Evolutionary conservation across 1,139 yeast species (phyloP).

Genomic region (Saccharomyces hybrid): DNA sequence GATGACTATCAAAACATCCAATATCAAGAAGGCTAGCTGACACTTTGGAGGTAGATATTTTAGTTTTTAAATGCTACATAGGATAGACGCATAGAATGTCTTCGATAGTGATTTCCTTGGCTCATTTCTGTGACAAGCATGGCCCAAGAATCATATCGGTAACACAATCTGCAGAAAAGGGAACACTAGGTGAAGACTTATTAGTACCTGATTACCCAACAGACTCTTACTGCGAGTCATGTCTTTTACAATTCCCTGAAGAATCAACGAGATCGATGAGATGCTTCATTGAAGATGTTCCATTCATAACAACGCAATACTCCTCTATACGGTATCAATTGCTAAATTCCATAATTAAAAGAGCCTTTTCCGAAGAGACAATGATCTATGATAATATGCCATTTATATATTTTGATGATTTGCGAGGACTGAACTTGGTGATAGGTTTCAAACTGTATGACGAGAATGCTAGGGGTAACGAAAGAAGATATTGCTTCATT

Average conservation of each 20-base stretch:
- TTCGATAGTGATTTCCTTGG: constrained; percentile 42
- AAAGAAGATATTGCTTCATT: constrained; percentile 60
- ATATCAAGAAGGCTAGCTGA: background rate
- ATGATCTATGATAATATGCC: constrained; percentile 60
- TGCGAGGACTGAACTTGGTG: constrained; percentile 60
- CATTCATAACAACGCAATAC: constrained; percentile 50
- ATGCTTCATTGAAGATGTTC: constrained; percentile 14
- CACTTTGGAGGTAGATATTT: background rate
- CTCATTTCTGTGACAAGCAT: constrained; percentile 82
- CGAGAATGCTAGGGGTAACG: constrained; percentile 69
- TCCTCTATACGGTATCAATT: constrained; percentile 41
- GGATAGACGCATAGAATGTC: constrained; percentile 10
- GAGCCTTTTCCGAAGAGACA: constrained; percentile 66
- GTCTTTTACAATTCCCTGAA: constrained; percentile 45
- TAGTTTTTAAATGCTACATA: background rate
- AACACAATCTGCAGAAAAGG: constrained; percentile 43
- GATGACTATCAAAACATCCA: background rate
- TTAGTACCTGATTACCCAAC: constrained; percentile 31
- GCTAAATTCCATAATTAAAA: constrained; percentile 43
- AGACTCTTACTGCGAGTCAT: constrained; percentile 52
- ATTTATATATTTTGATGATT: constrained; percentile 61
- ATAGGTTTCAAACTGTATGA: constrained; percentile 64
- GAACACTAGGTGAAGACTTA: constrained; percentile 21
- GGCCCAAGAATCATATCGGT: constrained; percentile 76
- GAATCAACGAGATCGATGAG: constrained; percentile 19